These are phyloP conservation scores for Globisporangium echinulatum DNA, from an alignment of 352 stramenopile genomes.

Conservation along the genomic window DNA sequence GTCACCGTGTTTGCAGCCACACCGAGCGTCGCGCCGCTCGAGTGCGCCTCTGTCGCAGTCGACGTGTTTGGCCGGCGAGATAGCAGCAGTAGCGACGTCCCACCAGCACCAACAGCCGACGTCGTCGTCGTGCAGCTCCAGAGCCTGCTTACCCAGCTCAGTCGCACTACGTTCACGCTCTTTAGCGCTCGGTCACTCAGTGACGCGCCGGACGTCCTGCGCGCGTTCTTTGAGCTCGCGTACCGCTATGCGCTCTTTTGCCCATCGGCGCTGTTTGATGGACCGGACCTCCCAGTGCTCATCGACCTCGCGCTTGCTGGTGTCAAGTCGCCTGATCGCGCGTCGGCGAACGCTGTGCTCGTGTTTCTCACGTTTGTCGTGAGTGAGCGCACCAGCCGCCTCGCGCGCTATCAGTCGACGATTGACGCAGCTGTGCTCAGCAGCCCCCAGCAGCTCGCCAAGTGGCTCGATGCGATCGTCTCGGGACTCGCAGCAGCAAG, in stretches of 20 bases:
- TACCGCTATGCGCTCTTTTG: constrained; percentile 72
- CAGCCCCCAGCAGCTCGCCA: constrained; percentile 22
- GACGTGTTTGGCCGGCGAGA: constrained; percentile 57
- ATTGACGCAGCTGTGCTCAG: constrained; percentile 42
- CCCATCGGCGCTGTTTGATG: constrained; percentile 49
- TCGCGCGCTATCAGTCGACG: constrained; percentile 28
- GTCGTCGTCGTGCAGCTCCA: constrained; percentile 49
- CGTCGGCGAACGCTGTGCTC: constrained; percentile 59
- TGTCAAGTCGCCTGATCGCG: constrained; percentile 56
- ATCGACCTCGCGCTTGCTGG: constrained; percentile 55
- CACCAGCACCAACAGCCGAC: neutral
- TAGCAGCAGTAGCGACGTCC: neutral
- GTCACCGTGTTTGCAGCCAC: constrained; percentile 51
- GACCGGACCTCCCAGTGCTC: constrained; percentile 46
- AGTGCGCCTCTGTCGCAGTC: constrained; percentile 54
- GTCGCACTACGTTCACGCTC: constrained; percentile 54
- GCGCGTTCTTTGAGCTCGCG: constrained; percentile 57
- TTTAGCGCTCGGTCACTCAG: constrained; percentile 55
- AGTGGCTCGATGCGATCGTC: constrained; percentile 47
- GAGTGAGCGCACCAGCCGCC: constrained; percentile 42
- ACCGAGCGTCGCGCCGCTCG: constrained; percentile 51
- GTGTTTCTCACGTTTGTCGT: constrained; percentile 62
- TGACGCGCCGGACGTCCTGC: constrained; percentile 52
- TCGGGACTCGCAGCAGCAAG: constrained; percentile 40
- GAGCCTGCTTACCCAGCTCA: constrained; percentile 48